Percentiles rank a stretch among this genome's conserved stretches.
phyloP scores from a whole-genome alignment of 2,329 filamentous ascomycete species.

The Colletotrichum orbiculare region DNA sequence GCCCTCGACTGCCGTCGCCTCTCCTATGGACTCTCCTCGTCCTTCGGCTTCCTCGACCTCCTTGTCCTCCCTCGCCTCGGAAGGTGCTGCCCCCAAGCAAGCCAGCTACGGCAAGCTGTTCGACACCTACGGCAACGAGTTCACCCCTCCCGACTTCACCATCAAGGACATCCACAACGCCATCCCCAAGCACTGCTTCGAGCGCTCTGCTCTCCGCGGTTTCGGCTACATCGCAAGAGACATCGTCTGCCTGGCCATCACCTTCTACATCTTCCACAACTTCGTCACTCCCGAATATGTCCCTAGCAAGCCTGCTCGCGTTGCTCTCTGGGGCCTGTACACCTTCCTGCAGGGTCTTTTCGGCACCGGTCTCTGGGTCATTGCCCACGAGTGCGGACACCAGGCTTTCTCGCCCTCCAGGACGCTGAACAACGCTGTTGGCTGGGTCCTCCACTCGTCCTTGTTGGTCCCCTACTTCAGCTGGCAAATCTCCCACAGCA shows the following conservation, averaged over 20 bases:
- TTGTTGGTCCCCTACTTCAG: constrained; percentile 97
- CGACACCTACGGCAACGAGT: constrained; percentile 95
- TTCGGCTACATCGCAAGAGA: constrained; percentile 89
- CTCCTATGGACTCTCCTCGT: constrained; percentile 69
- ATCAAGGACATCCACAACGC: constrained; percentile 98
- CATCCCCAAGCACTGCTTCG: constrained; percentile 96
- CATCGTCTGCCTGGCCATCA: constrained; percentile 74
- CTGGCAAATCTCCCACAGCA: constrained; percentile 99
- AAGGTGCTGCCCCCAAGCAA: constrained; percentile 62
- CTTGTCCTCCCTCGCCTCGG: constrained; percentile 86
- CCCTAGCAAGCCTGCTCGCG: constrained; percentile 74
- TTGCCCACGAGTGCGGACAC: constrained; percentile 98
- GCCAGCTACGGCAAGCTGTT: constrained; percentile 73
- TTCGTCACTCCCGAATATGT: constrained; percentile 88
- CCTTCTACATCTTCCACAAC: constrained; percentile 90
- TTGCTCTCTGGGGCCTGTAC: constrained; percentile 71
- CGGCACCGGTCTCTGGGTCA: constrained; percentile 93
- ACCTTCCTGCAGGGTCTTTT: constrained; percentile 92
- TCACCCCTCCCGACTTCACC: constrained; percentile 92
- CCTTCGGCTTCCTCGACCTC: constrained; percentile 85
- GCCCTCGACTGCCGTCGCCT: constrained; percentile 67
- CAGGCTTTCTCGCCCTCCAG: constrained; percentile 96
- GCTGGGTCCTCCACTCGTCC: constrained; percentile 89
- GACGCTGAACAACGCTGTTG: constrained; percentile 88
- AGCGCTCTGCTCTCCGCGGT: constrained; percentile 82